These are phyloP conservation scores for Aspergillus phoenicis DNA, from an alignment of 2,329 filamentous ascomycete species.

Conservation along the genomic window DNA sequence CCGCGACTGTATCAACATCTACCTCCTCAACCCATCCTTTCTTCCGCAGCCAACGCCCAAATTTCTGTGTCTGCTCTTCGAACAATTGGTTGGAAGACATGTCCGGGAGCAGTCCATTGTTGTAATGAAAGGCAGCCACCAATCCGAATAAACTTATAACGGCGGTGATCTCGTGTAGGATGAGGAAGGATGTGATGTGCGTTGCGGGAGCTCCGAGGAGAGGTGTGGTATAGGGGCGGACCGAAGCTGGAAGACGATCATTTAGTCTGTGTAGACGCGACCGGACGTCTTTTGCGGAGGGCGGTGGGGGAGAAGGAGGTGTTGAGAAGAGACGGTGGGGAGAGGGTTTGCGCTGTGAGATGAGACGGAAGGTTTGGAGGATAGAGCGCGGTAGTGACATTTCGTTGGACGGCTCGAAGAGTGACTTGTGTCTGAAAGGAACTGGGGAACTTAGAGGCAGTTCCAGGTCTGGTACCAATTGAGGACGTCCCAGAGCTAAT, in stretches of 20 bases:
- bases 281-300: slow-evolving; percentile 26
- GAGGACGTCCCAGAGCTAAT: neutral
- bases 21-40: slow-evolving; percentile 74
- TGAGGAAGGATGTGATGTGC: slow-evolving; percentile 80
- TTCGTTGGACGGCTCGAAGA: neutral
- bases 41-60: slow-evolving; percentile 73
- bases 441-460: no score
- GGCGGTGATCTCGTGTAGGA: slow-evolving; percentile 91
- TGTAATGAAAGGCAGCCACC: slow-evolving; percentile 77
- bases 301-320: slow-evolving; percentile 19
- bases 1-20: slow-evolving; percentile 49
- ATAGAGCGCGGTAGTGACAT: neutral
- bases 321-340: slow-evolving; percentile 25
- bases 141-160: slow-evolving; percentile 76
- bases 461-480: neutral
- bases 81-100: slow-evolving; percentile 42
- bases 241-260: slow-evolving; percentile 62
- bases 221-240: slow-evolving; percentile 69
- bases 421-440: no score
- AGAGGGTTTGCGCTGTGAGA: slow-evolving; percentile 14
- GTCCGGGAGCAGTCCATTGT: slow-evolving; percentile 66
- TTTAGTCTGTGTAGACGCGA: slow-evolving; percentile 41
- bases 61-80: slow-evolving; percentile 68
- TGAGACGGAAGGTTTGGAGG: slow-evolving; percentile 12
- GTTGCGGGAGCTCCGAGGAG: slow-evolving; percentile 77